phyloP scores from a whole-genome alignment of 352 stramenopile species.

The Elongisporangium undulatum region DNA sequence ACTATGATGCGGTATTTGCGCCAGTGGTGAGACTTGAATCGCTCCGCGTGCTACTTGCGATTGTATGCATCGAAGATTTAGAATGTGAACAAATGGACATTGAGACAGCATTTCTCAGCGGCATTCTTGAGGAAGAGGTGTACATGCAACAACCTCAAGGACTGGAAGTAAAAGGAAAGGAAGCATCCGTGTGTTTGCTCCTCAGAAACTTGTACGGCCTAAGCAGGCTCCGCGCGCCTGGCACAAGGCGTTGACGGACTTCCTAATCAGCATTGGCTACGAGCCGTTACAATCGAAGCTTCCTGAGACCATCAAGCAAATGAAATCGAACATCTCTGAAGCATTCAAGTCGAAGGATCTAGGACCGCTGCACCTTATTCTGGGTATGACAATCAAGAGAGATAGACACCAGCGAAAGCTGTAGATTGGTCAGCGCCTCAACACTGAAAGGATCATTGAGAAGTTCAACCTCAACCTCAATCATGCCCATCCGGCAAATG shows the following conservation, averaged over 20 bases:
- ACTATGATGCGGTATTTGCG: constrained; percentile 10
- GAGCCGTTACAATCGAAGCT: constrained; percentile 1
- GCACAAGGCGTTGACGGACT: constrained; percentile 1
- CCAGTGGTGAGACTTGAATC: constrained; percentile 4
- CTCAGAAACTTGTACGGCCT: constrained; percentile 1
- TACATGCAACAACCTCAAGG: constrained; percentile 11
- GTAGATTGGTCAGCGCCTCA: constrained; percentile 8
- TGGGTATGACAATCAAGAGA: constrained; percentile 6
- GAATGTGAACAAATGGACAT: constrained; percentile 15
- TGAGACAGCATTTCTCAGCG: constrained; percentile 9
- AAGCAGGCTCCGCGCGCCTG: neutral
- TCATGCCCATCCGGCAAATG: neutral
- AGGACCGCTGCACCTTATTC: constrained; percentile 5
- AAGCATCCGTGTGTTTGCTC: constrained; percentile 3
- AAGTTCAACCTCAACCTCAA: constrained; percentile 16
- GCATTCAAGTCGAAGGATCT: constrained; percentile 11
- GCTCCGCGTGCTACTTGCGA: constrained; percentile 6
- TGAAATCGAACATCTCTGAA: constrained; percentile 6
- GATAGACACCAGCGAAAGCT: constrained; percentile 3
- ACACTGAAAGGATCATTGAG: constrained; percentile 4
- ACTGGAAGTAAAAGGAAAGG: neutral
- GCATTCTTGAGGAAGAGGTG: constrained; percentile 9
- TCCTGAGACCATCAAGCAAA: neutral
- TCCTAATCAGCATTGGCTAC: constrained; percentile 1
- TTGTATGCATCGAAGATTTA: constrained; percentile 9